A percentile compares a stretch with the other conserved stretches of the same genome.
Evolutionary conservation across 1,284 basidiomycete genomes (phyloP).

Genomic region (Microbotryum violaceum): DNA sequence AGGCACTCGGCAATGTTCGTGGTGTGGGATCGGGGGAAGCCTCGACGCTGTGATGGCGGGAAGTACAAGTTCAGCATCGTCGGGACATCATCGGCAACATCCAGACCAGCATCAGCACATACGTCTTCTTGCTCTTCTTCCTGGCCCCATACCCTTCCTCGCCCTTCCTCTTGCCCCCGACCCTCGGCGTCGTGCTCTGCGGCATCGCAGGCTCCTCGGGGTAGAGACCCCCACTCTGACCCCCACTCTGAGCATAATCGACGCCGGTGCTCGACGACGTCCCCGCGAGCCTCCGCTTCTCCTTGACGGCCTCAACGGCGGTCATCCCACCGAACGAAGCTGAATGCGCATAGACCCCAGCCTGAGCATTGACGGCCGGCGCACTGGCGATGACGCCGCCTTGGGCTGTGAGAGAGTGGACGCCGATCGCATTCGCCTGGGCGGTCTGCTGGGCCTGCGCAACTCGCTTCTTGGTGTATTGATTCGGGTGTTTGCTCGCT

Average conservation of each 20-base stretch:
- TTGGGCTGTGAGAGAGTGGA: background rate
- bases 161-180: conserved; percentile 19
- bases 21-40: conserved; percentile 17
- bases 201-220: background rate
- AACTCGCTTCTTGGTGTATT: conserved; percentile 32
- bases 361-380: conserved; percentile 2
- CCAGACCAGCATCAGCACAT: background rate
- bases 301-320: conserved; percentile 18
- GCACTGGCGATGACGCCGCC: background rate
- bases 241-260: conserved; percentile 9
- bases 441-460: background rate
- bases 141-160: conserved; percentile 20
- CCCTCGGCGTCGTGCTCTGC: conserved; percentile 14
- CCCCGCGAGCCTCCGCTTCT: conserved; percentile 12
- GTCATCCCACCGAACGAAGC: conserved; percentile 13
- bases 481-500: conserved; percentile 27
- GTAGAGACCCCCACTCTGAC: conserved; percentile 1
- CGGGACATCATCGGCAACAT: background rate
- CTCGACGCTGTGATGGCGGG: background rate
- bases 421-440: too few species aligned
- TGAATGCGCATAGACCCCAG: conserved; percentile 10
- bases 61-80: background rate
- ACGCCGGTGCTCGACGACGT: conserved; percentile 6
- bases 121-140: conserved; percentile 30
- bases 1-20: background rate